A percentile compares a stretch with the other conserved stretches of the same genome.
phyloP scores from a whole-genome alignment of 768 basidiomycete species.

The Daedalea quercina region DNA sequence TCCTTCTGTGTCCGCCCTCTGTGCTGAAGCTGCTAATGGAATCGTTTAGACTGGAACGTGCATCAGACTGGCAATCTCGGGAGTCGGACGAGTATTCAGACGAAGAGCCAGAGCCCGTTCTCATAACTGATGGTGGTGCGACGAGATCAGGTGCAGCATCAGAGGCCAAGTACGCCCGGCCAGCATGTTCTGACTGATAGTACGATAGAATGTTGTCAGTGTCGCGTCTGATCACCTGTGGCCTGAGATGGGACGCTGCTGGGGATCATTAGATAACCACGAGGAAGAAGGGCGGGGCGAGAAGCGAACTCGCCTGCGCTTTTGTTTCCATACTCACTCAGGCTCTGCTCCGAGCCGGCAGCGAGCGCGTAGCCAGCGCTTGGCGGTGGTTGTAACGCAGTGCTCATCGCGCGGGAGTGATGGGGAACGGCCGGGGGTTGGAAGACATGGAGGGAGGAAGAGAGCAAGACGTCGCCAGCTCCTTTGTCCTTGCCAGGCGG shows the following conservation, averaged over 20 bases:
- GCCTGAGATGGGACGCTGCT: constrained; percentile 12
- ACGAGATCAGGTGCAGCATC: constrained; percentile 11
- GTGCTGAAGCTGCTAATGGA: constrained; percentile 10
- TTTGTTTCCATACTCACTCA: too few relatives aligned
- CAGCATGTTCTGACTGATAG: constrained; percentile 50
- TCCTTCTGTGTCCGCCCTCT: constrained; percentile 24
- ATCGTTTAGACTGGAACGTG: neutral
- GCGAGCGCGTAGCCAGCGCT: too few relatives aligned
- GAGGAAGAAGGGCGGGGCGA: too few relatives aligned
- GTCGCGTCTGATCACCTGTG: constrained; percentile 26
- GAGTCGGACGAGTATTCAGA: constrained; percentile 29
- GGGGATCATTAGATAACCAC: neutral
- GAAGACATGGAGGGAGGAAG: too few relatives aligned
- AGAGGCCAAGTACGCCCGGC: constrained; percentile 20
- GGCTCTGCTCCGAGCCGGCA: too few relatives aligned
- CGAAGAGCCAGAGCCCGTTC: constrained; percentile 41
- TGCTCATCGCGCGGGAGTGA: too few relatives aligned
- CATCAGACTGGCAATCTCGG: neutral
- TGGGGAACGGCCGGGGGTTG: too few relatives aligned
- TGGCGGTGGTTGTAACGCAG: too few relatives aligned
- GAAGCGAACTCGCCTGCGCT: too few relatives aligned
- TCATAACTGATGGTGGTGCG: constrained; percentile 4
- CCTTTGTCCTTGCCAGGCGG: too few relatives aligned
- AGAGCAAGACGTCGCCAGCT: too few relatives aligned
- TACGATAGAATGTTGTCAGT: constrained; percentile 43